Percentiles rank a stretch among this genome's conserved stretches.
Evolutionary conservation across 2,329 filamentous ascomycete genomes (phyloP).

Genomic region (Ophiocordyceps polyrhachis-furcata): DNA sequence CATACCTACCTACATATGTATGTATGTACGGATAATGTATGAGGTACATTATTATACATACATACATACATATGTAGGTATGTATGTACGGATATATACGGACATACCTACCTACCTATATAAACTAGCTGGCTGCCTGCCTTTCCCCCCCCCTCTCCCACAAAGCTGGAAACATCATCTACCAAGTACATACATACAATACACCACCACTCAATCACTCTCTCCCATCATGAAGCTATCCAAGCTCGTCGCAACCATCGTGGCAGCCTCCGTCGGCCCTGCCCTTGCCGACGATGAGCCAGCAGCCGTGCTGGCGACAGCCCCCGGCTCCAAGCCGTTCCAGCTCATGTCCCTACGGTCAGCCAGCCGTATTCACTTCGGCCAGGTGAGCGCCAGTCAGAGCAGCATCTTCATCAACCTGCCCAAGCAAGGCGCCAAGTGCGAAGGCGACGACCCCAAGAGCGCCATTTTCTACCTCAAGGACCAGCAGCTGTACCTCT

Average conservation of each 20-base stretch:
- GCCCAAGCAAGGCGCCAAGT: constrained; percentile 26
- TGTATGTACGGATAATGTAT: no score
- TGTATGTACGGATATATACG: no score
- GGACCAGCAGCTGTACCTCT: constrained; percentile 28
- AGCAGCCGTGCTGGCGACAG: not conserved
- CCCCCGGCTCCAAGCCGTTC: constrained; percentile 19
- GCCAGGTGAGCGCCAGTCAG: constrained; percentile 22
- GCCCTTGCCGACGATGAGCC: constrained; percentile 6
- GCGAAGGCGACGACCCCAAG: constrained; percentile 20
- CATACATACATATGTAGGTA: no score
- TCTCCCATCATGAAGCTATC: constrained; percentile 11
- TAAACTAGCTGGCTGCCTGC: no score
- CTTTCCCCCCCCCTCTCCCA: no score
- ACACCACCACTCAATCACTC: no score
- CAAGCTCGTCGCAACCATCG: constrained; percentile 9
- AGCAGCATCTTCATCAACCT: constrained; percentile 25
- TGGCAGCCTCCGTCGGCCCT: constrained; percentile 7
- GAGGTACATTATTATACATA: no score
- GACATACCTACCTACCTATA: no score
- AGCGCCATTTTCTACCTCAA: constrained; percentile 31
- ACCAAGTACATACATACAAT: no score
- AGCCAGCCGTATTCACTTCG: constrained; percentile 28
- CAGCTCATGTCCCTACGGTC: constrained; percentile 30
- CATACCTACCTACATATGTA: no score
- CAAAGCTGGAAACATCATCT: no score